These are phyloP conservation scores for Trichosporon coremiiforme DNA, from an alignment of 1,284 basidiomycete genomes.

Conservation along the genomic window DNA sequence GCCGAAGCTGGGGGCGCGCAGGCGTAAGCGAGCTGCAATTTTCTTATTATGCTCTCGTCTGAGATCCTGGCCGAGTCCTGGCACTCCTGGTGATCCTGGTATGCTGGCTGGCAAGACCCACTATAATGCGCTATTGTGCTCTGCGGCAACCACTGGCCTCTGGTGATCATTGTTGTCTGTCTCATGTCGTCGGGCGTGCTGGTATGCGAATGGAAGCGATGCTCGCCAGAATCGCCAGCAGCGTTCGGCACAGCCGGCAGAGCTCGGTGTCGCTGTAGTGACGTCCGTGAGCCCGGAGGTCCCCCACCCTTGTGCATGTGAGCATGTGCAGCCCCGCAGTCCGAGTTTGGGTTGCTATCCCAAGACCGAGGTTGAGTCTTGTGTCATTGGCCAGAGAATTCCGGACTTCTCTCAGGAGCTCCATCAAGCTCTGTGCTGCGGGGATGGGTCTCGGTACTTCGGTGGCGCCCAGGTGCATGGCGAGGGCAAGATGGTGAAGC, in stretches of 20 bases:
- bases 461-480: background rate
- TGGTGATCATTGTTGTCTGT: background rate
- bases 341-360: background rate
- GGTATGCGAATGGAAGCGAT: background rate
- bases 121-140: background rate
- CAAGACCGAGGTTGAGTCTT: background rate
- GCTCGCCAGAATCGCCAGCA: background rate
- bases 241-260: background rate
- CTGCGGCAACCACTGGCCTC: background rate
- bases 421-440: background rate
- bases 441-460: background rate
- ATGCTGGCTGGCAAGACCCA: background rate
- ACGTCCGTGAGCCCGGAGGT: background rate
- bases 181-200: background rate
- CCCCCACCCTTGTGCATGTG: conserved; percentile 14
- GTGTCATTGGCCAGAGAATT: background rate
- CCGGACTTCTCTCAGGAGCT: background rate
- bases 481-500: background rate
- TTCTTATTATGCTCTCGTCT: background rate
- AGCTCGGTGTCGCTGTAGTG: background rate
- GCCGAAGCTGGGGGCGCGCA: background rate
- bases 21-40: background rate
- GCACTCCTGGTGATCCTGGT: background rate
- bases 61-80: background rate
- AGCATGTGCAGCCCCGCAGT: conserved; percentile 14